Evolutionary conservation across 2,329 filamentous ascomycete species (phyloP), one percentile per base, ranked within the genome.

Genomic region (Beauveria medogensis): DNA sequence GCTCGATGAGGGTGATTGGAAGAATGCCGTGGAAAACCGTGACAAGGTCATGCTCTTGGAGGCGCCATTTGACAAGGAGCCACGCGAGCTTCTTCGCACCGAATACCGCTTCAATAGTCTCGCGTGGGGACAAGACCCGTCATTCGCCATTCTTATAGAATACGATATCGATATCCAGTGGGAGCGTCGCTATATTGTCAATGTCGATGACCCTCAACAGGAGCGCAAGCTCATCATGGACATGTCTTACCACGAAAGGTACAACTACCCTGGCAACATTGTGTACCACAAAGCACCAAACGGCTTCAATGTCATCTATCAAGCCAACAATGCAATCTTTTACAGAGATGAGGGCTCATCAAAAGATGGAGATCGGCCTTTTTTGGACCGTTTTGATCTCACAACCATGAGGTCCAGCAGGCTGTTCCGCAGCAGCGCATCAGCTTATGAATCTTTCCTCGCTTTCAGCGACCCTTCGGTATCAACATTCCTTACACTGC

Each of bases 131-230:
- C 18, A 54, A 47, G 41, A 46, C 12, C 37, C 28, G 14, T 46
- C 48, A 8, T 53, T 59, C 37, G 48, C 57, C n/a, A 53, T 59
- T 51, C 20, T 59, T 1, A 54, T 16, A 9, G 50, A 53, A 40
- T 54, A 47, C 7, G 50, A 59, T 9, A 54, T 59, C 7, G 47
- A 59, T 20, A 34, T 12, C 5, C 48, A 59, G 28, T 53, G 57
- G 57, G 50, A 59, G 28, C 57, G 57, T 18, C 48, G 57, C n/a
- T 59, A 37, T 12, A 59, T 59, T 46, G 57, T 59, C 57, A 59
- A 59, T 24, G 50, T 59, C 14, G 50, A 54, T 16, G 26, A 59
- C 20, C 50, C 48, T 7, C n/a, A 47, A 8, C 57, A 59, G 18
- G 28, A 47, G 20, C 57, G n/a, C 18, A 53, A 53, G 40, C 48